phyloP scores from a whole-genome alignment of 768 basidiomycete genomes.

The Tricholoma hemisulphureum region DNA sequence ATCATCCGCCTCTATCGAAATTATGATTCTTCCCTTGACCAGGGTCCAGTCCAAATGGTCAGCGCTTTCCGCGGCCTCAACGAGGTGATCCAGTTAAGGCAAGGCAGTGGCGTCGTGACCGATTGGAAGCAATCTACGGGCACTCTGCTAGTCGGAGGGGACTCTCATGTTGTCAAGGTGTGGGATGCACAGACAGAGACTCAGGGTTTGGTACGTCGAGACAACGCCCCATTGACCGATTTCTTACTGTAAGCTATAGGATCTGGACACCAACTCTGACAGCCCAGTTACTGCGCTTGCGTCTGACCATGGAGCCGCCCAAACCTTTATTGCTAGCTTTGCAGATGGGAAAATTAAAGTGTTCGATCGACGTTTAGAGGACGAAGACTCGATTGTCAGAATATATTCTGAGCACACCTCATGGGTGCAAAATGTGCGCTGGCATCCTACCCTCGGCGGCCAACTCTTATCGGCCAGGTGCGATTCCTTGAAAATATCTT shows the following conservation, averaged over 20 bases:
- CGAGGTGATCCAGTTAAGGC: constrained; percentile 70
- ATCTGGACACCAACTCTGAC: constrained; percentile 85
- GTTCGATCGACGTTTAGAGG: constrained; percentile 87
- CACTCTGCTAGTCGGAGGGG: constrained; percentile 85
- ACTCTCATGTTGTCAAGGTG: constrained; percentile 81
- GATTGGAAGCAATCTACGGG: constrained; percentile 94
- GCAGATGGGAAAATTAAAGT: constrained; percentile 88
- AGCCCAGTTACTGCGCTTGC: constrained; percentile 85
- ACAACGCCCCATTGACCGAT: neutral
- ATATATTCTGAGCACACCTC: constrained; percentile 73
- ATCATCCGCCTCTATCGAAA: constrained; percentile 89
- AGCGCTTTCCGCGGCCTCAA: constrained; percentile 89
- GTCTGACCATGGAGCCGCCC: constrained; percentile 71
- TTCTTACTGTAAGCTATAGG: constrained; percentile 45
- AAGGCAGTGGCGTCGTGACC: constrained; percentile 80
- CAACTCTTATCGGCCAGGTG: constrained; percentile 89
- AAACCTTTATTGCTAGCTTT: constrained; percentile 86
- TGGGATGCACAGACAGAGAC: constrained; percentile 96
- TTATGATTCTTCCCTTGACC: constrained; percentile 73
- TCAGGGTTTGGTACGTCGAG: constrained; percentile 58
- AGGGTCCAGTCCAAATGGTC: constrained; percentile 84
- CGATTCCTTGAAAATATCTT: constrained; percentile 15
- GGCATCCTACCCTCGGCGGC: constrained; percentile 66
- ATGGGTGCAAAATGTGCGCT: constrained; percentile 90
- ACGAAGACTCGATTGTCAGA: constrained; percentile 79